Conservation (phyloP, 2,329 filamentous ascomycete genomes). For the Falciphora oryzae region DNA sequence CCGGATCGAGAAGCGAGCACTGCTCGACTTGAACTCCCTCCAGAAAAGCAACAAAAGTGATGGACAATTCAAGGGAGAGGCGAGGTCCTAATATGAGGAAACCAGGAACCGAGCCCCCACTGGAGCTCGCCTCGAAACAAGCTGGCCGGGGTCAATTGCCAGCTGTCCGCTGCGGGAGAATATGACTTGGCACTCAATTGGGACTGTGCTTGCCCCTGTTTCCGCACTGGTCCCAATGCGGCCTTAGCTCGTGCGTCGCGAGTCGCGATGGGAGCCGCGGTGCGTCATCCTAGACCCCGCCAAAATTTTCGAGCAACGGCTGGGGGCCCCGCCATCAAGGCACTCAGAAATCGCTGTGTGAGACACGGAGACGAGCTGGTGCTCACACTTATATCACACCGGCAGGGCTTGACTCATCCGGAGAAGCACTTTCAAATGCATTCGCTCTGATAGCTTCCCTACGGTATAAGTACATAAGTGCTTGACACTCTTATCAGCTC, state of each 20-base stretch:
- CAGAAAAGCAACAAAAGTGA: conserved; percentile 8
- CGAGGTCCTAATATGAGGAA: neutral
- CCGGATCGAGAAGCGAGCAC: conserved; percentile 9
- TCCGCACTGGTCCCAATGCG: neutral
- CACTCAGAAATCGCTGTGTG: no score
- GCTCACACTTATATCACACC: no score
- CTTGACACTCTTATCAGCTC: no score
- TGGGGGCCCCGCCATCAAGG: neutral
- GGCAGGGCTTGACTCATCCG: no score
- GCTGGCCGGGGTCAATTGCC: conserved; percentile 4
- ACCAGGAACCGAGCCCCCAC: neutral
- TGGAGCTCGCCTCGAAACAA: neutral
- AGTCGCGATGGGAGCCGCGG: neutral
- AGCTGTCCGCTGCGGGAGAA: conserved; percentile 9
- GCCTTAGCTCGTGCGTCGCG: neutral
- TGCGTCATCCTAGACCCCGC: neutral
- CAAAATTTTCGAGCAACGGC: neutral
- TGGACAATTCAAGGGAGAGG: neutral
- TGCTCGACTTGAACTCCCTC: conserved; percentile 4
- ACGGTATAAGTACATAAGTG: no score
- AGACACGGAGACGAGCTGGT: no score
- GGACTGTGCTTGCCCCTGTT: neutral
- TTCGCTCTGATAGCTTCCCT: no score
- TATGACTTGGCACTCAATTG: neutral
- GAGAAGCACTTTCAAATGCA: no score